phyloP scores from a whole-genome alignment of 2,329 filamentous ascomycete genomes.

The Claviceps pazoutovae region DNA sequence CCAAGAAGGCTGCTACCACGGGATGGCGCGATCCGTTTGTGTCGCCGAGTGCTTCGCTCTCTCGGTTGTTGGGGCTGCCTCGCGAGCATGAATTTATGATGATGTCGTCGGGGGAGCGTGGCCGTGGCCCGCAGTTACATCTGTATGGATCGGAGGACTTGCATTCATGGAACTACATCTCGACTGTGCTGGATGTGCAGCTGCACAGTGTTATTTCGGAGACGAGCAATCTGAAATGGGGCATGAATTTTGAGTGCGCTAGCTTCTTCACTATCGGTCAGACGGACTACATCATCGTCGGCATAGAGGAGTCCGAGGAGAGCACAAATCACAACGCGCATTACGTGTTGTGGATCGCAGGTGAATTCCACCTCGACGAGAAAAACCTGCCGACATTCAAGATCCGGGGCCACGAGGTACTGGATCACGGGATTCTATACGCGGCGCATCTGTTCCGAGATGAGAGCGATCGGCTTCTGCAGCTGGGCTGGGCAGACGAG shows the following conservation, averaged over 20 bases:
- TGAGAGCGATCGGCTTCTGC: constrained; percentile 5
- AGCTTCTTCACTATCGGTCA: constrained; percentile 7
- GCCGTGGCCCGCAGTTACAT: constrained; percentile 10
- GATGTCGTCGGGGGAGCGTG: constrained; percentile 19
- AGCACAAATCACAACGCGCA: constrained; percentile 7
- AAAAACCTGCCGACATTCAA: constrained; percentile 4
- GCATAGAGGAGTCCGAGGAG: constrained; percentile 8
- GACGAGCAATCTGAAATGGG: constrained; percentile 3
- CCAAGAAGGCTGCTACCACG: constrained; percentile 9
- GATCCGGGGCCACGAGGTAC: constrained; percentile 5
- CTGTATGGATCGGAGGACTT: constrained; percentile 11
- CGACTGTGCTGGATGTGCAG: constrained; percentile 5
- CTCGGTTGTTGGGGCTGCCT: constrained; percentile 7
- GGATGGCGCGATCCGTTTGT: constrained; percentile 17
- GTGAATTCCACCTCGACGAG: constrained; percentile 1
- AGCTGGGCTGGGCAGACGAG: constrained; percentile 11
- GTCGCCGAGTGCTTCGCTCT: constrained; percentile 9
- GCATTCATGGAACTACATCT: constrained; percentile 10
- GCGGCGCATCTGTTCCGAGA: constrained; percentile 13
- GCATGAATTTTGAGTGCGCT: constrained; percentile 14
- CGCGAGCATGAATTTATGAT: constrained; percentile 24
- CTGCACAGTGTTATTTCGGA: constrained; percentile 3
- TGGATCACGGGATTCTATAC: constrained; percentile 12
- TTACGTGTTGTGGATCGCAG: constrained; percentile 7
- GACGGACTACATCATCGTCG: constrained; percentile 8